Percentiles rank a stretch among this genome's conserved stretches.
phyloP scores from a whole-genome alignment of 2,329 filamentous ascomycete genomes.

The Alternaria brassicae region DNA sequence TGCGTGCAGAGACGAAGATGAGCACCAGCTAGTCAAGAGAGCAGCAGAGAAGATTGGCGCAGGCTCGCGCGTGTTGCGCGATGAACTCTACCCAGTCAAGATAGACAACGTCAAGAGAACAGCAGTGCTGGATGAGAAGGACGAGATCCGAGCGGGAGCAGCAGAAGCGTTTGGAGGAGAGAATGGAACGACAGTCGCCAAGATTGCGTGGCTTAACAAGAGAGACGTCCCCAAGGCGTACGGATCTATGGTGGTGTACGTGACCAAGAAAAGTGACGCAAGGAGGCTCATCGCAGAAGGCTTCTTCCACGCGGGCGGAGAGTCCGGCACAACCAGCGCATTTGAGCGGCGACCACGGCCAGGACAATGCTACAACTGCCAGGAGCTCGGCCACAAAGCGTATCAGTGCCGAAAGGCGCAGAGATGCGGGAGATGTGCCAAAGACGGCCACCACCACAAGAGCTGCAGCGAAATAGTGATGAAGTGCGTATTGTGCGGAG shows the following conservation, averaged over 20 bases:
- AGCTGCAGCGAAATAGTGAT: constrained; percentile 9
- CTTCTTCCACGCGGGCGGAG: constrained; percentile 16
- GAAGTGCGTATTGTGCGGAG: neutral
- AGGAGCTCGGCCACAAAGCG: constrained; percentile 14
- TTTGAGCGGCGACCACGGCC: constrained; percentile 11
- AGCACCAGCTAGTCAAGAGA: neutral
- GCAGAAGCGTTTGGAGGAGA: constrained; percentile 10
- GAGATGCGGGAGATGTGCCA: constrained; percentile 13
- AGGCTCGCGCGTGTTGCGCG: constrained; percentile 13
- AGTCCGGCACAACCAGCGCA: constrained; percentile 11
- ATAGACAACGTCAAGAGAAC: constrained; percentile 14
- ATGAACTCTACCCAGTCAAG: constrained; percentile 10
- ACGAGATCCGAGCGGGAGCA: constrained; percentile 7
- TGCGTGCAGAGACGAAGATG: constrained; percentile 7
- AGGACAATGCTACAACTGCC: constrained; percentile 16
- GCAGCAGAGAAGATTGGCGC: constrained; percentile 13
- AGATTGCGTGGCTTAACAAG: constrained; percentile 13
- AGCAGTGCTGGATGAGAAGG: constrained; percentile 6
- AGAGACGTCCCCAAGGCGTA: constrained; percentile 10
- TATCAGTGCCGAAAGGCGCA: constrained; percentile 13
- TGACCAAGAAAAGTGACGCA: constrained; percentile 14
- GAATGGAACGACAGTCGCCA: constrained; percentile 12
- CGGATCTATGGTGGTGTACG: constrained; percentile 4
- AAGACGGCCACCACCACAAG: constrained; percentile 15
- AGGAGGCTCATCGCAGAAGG: constrained; percentile 11